phyloP scores from a whole-genome alignment of 129 eudicot genomes.

The Chrysanthemum makinoi region DNA sequence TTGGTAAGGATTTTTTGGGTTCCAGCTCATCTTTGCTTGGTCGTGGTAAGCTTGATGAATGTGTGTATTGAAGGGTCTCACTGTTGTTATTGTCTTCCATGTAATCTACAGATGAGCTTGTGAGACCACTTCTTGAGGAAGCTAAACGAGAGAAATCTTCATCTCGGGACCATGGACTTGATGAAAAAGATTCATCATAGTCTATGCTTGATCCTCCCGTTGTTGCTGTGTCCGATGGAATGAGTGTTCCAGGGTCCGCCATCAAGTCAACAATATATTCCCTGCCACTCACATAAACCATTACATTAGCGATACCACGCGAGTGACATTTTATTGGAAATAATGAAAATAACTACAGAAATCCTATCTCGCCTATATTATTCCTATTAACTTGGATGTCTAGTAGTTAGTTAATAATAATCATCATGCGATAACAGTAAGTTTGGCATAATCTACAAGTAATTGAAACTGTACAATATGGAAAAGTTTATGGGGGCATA shows the following conservation, averaged over 20 bases:
- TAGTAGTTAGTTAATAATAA: not conserved
- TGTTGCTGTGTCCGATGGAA: conserved; percentile 69
- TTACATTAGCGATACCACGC: not conserved
- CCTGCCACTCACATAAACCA: conserved; percentile 44
- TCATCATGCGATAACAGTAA: not conserved
- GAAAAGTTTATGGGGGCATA: not conserved
- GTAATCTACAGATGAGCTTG: conserved; percentile 46
- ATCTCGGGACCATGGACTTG: conserved; percentile 43
- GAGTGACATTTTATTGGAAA: not conserved
- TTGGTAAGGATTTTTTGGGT: conserved; percentile 26
- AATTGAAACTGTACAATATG: not conserved
- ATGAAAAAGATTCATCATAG: conserved; percentile 46
- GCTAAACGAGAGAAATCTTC: conserved; percentile 42
- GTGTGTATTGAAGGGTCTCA: conserved; percentile 13
- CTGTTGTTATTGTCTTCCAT: conserved; percentile 27
- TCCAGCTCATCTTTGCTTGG: not conserved
- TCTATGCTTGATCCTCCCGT: conserved; percentile 40
- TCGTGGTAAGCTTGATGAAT: conserved; percentile 14
- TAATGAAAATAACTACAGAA: not conserved
- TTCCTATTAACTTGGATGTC: not conserved
- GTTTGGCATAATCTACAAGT: not conserved
- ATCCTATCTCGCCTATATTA: no score
- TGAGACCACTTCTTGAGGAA: conserved; percentile 55
- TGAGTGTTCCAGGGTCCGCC: conserved; percentile 97
- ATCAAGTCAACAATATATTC: conserved; percentile 86